Evolutionary conservation across 495 filamentous ascomycete genomes (phyloP).

Genomic region (Lepraria neglecta): DNA sequence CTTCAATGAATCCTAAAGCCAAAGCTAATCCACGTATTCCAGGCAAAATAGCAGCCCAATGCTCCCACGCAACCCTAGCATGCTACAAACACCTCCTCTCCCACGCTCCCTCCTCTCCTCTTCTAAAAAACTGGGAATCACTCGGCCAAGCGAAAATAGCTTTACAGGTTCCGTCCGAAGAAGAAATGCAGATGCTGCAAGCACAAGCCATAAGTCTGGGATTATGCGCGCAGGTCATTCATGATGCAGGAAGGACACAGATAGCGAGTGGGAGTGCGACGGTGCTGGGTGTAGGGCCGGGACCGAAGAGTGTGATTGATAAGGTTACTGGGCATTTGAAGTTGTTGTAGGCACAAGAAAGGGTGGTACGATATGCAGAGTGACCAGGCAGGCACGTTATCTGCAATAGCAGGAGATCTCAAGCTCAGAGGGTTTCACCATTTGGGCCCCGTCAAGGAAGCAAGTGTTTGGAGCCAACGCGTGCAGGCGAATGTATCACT

Average conservation of each 20-base stretch:
- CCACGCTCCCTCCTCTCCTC: conserved; percentile 48
- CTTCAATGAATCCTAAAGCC: neutral
- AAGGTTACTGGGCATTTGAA: conserved; percentile 82
- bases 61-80: conserved; percentile 89
- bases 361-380: no score
- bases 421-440: no score
- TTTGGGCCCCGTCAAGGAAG: no score
- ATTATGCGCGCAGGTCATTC: conserved; percentile 78
- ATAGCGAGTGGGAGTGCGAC: conserved; percentile 89
- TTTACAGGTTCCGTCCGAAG: conserved; percentile 73
- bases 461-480: no score
- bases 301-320: conserved; percentile 80
- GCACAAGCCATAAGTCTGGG: conserved; percentile 66
- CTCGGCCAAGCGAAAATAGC: conserved; percentile 88
- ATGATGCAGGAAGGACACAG: conserved; percentile 95
- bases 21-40: conserved; percentile 1
- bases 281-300: conserved; percentile 82
- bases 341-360: conserved; percentile 51
- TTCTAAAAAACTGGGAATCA: conserved; percentile 81
- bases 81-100: conserved; percentile 80
- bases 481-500: no score
- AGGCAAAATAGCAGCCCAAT: conserved; percentile 98
- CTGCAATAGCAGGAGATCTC: no score
- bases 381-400: no score
- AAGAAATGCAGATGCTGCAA: conserved; percentile 62